A percentile compares a stretch with the other conserved stretches of the same genome.
These are phyloP conservation scores for Podaxis rugospora DNA, from an alignment of 768 basidiomycete species.

Conservation along the genomic window DNA sequence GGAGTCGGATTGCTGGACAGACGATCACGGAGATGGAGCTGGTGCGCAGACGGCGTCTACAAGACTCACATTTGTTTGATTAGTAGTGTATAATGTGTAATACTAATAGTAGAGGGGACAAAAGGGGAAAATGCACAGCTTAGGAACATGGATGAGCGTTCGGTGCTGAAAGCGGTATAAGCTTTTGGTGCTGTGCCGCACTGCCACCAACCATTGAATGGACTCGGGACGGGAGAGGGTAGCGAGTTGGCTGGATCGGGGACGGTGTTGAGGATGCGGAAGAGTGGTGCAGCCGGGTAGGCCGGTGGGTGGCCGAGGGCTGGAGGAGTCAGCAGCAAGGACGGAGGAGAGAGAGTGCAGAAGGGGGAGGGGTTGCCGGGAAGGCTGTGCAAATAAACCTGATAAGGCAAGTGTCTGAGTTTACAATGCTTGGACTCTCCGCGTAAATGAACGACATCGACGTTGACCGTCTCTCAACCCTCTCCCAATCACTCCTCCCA, in stretches of 20 bases:
- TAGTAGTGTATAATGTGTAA: slow-evolving; percentile 19
- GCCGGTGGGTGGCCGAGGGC: not conserved
- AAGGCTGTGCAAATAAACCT: slow-evolving; percentile 5
- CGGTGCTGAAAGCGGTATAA: slow-evolving; percentile 25
- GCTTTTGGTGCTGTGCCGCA: slow-evolving; percentile 35
- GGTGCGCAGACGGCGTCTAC: slow-evolving; percentile 71
- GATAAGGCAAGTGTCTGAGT: slow-evolving; percentile 12
- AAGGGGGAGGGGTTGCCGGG: slow-evolving; percentile 2
- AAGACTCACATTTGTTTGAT: slow-evolving; percentile 68
- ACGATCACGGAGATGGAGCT: slow-evolving; percentile 76
- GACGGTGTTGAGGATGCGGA: not conserved
- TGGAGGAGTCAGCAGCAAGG: not conserved
- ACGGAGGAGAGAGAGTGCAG: not conserved
- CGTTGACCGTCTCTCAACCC: slow-evolving; percentile 15
- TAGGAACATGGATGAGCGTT: slow-evolving; percentile 18
- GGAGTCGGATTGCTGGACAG: slow-evolving; percentile 47
- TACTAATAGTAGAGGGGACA: slow-evolving; percentile 10
- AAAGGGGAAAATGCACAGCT: slow-evolving; percentile 26
- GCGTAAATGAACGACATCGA: slow-evolving; percentile 6
- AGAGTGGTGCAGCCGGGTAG: not conserved
- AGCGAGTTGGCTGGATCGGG: not conserved
- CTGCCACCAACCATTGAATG: slow-evolving; percentile 26
- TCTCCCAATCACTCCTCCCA: not conserved
- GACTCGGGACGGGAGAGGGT: slow-evolving; percentile 10
- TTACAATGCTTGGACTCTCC: slow-evolving; percentile 6